These are phyloP conservation scores for Penicillium sp. DNA, from an alignment of 2,329 filamentous ascomycete species.

Conservation along the genomic window DNA sequence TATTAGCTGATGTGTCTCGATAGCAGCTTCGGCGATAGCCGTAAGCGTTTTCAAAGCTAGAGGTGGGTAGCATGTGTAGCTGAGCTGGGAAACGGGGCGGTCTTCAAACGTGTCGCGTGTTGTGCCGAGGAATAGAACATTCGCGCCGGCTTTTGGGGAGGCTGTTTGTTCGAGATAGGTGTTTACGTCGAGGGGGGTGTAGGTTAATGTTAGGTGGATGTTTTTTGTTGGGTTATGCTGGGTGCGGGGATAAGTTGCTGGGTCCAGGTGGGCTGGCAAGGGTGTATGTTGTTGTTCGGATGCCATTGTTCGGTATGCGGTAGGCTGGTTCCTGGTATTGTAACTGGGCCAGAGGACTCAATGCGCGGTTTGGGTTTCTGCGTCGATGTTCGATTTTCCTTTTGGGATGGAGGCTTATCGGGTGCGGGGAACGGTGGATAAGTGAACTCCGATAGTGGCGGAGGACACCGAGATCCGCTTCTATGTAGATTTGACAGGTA, in stretches of 20 bases:
- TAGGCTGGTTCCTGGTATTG: not conserved
- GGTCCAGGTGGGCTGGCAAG: slow-evolving; percentile 36
- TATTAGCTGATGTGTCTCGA: slow-evolving; percentile 63
- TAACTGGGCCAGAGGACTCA: not conserved
- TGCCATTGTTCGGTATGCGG: slow-evolving; percentile 12
- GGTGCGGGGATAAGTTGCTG: slow-evolving; percentile 42
- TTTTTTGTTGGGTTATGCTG: slow-evolving; percentile 29
- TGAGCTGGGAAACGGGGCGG: slow-evolving; percentile 44
- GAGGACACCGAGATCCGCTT: slow-evolving; percentile 8
- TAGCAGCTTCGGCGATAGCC: slow-evolving; percentile 41
- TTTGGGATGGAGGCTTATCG: slow-evolving; percentile 15
- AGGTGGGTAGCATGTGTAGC: slow-evolving; percentile 45
- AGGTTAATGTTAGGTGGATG: slow-evolving; percentile 46
- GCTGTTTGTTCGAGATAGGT: slow-evolving; percentile 36
- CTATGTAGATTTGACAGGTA: not conserved
- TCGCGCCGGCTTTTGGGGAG: slow-evolving; percentile 46
- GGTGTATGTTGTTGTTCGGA: slow-evolving; percentile 6
- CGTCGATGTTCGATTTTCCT: not conserved
- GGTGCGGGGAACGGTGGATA: slow-evolving; percentile 24
- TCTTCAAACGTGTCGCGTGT: slow-evolving; percentile 46
- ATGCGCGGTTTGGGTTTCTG: not conserved
- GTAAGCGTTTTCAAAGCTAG: slow-evolving; percentile 43
- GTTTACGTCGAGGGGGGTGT: slow-evolving; percentile 39
- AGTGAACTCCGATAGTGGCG: slow-evolving; percentile 13
- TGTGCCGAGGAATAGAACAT: slow-evolving; percentile 48